A percentile compares a stretch with the other conserved stretches of the same genome.
Conservation (phyloP, 306 rosid genomes). For the Hylodesmum podocarpum region DNA sequence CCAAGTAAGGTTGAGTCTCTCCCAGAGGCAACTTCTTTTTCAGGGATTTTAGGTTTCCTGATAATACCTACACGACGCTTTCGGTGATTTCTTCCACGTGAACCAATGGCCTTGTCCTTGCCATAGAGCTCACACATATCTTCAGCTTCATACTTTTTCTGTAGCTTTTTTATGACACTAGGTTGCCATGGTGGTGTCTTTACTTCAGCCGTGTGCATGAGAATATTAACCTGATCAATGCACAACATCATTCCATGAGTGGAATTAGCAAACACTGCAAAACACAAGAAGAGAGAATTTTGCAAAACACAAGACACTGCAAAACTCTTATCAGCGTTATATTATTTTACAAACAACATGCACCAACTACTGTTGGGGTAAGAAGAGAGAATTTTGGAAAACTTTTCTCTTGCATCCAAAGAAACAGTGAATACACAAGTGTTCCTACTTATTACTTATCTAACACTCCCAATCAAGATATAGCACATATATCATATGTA, state of each 20-base stretch:
- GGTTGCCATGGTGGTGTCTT: conserved; percentile 38
- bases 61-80: neutral
- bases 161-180: conserved; percentile 42
- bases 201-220: conserved; percentile 58
- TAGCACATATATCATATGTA: too few relatives aligned
- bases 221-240: conserved; percentile 60
- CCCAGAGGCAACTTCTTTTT: conserved; percentile 1
- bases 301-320: conserved; percentile 6
- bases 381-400: neutral
- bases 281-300: neutral
- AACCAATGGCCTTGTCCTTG: neutral
- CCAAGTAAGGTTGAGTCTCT: conserved; percentile 23
- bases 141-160: conserved; percentile 43
- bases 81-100: neutral
- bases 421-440: too few relatives aligned
- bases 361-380: neutral
- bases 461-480: too few relatives aligned
- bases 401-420: too few relatives aligned
- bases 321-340: too few relatives aligned
- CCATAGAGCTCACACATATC: conserved; percentile 37
- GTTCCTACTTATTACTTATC: too few relatives aligned
- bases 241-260: conserved; percentile 16
- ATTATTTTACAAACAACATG: neutral
- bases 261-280: conserved; percentile 7
- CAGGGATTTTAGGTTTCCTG: conserved; percentile 24